Conservation (phyloP, 1,139 yeast species). For the Hyphopichia khmerensis region DNA sequence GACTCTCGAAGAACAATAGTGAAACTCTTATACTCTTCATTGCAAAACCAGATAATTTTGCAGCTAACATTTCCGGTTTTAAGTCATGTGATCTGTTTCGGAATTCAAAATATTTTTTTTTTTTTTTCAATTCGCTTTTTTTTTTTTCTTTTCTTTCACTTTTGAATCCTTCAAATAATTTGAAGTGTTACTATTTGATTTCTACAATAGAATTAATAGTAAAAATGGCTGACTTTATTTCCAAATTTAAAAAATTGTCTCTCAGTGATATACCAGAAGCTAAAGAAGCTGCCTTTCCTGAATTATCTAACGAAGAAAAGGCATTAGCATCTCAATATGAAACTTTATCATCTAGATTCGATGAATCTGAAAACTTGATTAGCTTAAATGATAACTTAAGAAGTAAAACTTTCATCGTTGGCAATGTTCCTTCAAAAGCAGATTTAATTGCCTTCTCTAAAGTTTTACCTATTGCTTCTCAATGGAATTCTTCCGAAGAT, state of each 20-base stretch:
- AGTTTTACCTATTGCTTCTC: constrained; percentile 57
- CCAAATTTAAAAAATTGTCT: constrained; percentile 40
- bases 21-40: too few relatives aligned
- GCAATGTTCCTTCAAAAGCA: constrained; percentile 59
- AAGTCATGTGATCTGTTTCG: too few relatives aligned
- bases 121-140: background rate
- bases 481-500: constrained; percentile 56
- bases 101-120: background rate
- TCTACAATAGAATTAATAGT: background rate
- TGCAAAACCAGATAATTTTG: too few relatives aligned
- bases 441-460: constrained; percentile 71
- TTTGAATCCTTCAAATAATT: background rate
- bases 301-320: constrained; percentile 47
- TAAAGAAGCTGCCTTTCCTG: constrained; percentile 30
- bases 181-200: background rate
- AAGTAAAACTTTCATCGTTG: constrained; percentile 66
- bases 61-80: too few relatives aligned
- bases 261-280: constrained; percentile 31
- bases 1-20: too few relatives aligned
- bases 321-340: constrained; percentile 85
- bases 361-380: constrained; percentile 52
- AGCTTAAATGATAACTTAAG: constrained; percentile 71
- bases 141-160: too few relatives aligned
- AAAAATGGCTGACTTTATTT: constrained; percentile 43
- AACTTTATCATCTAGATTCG: constrained; percentile 62